Percentiles rank a stretch among this genome's conserved stretches.
phyloP scores from a whole-genome alignment of 139 green algal species.

The Spirogloea muscicola region DNA sequence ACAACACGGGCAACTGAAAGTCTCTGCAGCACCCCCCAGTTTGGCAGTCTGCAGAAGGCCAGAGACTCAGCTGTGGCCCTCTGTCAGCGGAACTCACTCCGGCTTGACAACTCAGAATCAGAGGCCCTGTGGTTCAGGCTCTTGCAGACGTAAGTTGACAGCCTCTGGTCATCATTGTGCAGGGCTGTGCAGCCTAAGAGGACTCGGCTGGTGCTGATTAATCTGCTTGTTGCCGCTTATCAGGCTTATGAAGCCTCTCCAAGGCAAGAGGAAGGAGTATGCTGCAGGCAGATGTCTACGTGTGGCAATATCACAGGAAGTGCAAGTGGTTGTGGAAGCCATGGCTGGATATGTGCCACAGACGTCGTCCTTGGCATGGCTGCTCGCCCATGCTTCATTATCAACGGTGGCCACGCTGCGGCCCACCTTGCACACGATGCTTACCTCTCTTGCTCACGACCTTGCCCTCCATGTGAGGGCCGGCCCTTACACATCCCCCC shows the following conservation, averaged over 20 bases:
- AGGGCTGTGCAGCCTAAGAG: too few species aligned
- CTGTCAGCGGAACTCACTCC: slow-evolving; percentile 10
- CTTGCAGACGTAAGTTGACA: neutral
- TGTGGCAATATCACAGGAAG: neutral
- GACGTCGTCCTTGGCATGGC: too few species aligned
- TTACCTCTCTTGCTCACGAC: too few species aligned
- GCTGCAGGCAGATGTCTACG: neutral
- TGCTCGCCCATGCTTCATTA: too few species aligned
- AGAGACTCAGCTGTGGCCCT: neutral
- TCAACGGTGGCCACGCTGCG: too few species aligned
- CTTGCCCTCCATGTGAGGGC: too few species aligned
- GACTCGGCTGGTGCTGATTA: too few species aligned
- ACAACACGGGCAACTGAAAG: neutral
- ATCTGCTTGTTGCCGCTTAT: neutral
- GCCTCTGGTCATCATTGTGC: neutral
- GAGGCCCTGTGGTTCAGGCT: slow-evolving; percentile 34
- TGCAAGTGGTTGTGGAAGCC: slow-evolving; percentile 19
- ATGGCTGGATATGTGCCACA: slow-evolving; percentile 35
- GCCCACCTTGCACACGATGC: too few species aligned
- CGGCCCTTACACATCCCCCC: too few species aligned
- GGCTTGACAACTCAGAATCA: neutral
- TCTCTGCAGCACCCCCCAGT: neutral
- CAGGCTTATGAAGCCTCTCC: neutral
- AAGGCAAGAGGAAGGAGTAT: neutral
- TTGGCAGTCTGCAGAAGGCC: slow-evolving; percentile 4